phyloP scores from a whole-genome alignment of 345 rosid species.

The Eucalyptus leucophloia region DNA sequence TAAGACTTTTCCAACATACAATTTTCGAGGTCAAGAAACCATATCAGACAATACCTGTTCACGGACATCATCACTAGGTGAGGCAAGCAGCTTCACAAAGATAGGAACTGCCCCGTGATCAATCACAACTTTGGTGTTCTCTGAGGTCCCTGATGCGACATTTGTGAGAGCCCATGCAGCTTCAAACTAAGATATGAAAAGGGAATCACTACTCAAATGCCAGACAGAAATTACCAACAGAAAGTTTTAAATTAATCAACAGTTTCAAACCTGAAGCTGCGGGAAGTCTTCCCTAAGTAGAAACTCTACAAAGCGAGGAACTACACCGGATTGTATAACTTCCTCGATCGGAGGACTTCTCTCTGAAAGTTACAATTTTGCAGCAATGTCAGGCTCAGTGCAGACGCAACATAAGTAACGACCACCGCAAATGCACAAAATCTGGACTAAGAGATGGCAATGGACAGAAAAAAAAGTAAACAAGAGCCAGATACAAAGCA shows the following conservation, averaged over 20 bases:
- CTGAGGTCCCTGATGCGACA: constrained; percentile 92
- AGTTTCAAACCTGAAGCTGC: constrained; percentile 51
- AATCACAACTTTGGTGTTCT: constrained; percentile 75
- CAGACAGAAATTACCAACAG: not conserved
- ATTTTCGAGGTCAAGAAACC: not conserved
- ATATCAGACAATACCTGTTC: constrained; percentile 54
- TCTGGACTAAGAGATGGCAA: not conserved
- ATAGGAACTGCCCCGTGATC: constrained; percentile 77
- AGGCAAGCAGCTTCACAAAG: constrained; percentile 66
- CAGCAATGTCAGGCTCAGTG: not conserved
- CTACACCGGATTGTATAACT: constrained; percentile 68
- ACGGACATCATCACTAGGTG: constrained; percentile 83
- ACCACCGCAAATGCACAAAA: not conserved
- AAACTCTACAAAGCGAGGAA: constrained; percentile 89
- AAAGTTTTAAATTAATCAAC: not conserved
- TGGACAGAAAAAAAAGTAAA: not conserved
- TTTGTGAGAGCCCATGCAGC: constrained; percentile 95
- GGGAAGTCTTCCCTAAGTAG: constrained; percentile 64
- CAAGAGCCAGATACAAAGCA: not conserved
- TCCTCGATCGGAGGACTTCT: constrained; percentile 82
- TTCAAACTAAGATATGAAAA: constrained; percentile 39
- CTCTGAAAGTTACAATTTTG: constrained; percentile 18
- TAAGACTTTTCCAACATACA: not conserved
- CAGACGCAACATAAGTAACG: not conserved
- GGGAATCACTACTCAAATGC: not conserved